Base-by-base conservation (phyloP, 2,329 filamentous ascomycete genomes). In the Aspergillus luchuensis region DNA sequence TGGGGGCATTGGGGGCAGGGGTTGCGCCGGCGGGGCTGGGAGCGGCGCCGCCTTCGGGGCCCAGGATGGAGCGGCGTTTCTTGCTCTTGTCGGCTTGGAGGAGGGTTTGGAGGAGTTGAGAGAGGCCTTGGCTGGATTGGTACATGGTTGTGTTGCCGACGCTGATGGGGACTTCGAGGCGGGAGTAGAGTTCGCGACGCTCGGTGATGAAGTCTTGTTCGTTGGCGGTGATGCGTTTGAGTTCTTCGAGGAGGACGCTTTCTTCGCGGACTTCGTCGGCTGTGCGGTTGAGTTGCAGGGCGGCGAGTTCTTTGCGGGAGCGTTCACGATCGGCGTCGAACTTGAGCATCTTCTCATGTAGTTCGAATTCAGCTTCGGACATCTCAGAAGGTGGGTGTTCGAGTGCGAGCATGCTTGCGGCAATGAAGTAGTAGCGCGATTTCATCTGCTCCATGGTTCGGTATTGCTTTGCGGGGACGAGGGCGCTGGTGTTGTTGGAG, bases 211-310 rank as follows among this genome's bases (percentile, higher is more conserved):
- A 89, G 59, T 87, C 88, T 67, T 95, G 91, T 65, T 93, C 91
- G 62, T 92, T 88, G 64, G 91, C 89, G 71, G 96, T 86, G 66
- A 99, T 98, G 61, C 95, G 89, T 71, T 96, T 92, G 58, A 99
- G 86, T 73, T 99, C 95, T 60, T 94, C 85, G 17, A 99, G 84
- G 2, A 99, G 80, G 36, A 91, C 89, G 69, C 96, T 91, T 78
- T 99, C 95, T 75, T 99, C 95, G 63, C 91, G 88, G 25, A 94
- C 91, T 77, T 99, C 94, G 64, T 97, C 92, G 64, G 88, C 89
- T 8, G 89, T 90, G 43, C 95, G 87, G 51, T 88, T 87, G 65
- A 98, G 84, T 50, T 93, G 87, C 53, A 89, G 87, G 64, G 90
- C 85, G 3, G 92, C 94, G 70, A 97, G 91, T 59, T 90, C 87